A percentile compares a stretch with the other conserved stretches of the same genome.
Conservation (phyloP, 371 early-diverging fungal species). For the Mucor lusitanicus region DNA sequence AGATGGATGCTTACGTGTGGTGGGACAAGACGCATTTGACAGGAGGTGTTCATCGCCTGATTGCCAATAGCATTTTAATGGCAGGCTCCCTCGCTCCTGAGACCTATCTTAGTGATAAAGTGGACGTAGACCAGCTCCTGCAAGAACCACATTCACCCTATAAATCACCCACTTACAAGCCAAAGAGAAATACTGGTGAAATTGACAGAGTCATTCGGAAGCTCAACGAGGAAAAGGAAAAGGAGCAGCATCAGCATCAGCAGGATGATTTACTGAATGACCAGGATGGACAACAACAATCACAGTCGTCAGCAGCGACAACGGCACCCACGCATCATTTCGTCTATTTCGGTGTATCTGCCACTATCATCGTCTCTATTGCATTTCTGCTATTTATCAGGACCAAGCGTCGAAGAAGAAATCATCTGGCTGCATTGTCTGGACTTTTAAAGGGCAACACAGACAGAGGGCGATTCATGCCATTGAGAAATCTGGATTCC, state of each 20-base stretch:
- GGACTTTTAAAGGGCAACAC: slow-evolving; percentile 22
- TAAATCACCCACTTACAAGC: slow-evolving; percentile 31
- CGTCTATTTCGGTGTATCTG: slow-evolving; percentile 25
- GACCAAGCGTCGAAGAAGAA: slow-evolving; percentile 12
- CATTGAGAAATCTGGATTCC: slow-evolving; percentile 36
- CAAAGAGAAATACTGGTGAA: slow-evolving; percentile 28
- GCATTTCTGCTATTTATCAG: slow-evolving; percentile 31
- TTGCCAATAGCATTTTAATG: slow-evolving; percentile 43
- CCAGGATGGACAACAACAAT: background rate
- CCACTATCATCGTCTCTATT: slow-evolving; percentile 23
- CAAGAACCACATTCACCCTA: slow-evolving; percentile 9
- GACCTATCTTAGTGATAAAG: slow-evolving; percentile 13
- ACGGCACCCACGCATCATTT: background rate
- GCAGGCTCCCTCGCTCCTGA: slow-evolving; percentile 34
- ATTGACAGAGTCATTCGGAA: slow-evolving; percentile 28
- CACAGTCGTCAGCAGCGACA: background rate
- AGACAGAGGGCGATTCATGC: slow-evolving; percentile 37
- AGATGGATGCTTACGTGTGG: slow-evolving; percentile 43
- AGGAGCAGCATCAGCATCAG: background rate
- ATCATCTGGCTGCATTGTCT: slow-evolving; percentile 32
- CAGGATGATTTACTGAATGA: background rate
- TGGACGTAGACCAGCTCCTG: slow-evolving; percentile 17
- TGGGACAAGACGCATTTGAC: slow-evolving; percentile 51
- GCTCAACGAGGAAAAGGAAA: slow-evolving; percentile 24
- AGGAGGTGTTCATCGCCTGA: slow-evolving; percentile 46